Evolutionary conservation across 805 yeast genomes (phyloP).

Genomic region (Spathaspora girioi): DNA sequence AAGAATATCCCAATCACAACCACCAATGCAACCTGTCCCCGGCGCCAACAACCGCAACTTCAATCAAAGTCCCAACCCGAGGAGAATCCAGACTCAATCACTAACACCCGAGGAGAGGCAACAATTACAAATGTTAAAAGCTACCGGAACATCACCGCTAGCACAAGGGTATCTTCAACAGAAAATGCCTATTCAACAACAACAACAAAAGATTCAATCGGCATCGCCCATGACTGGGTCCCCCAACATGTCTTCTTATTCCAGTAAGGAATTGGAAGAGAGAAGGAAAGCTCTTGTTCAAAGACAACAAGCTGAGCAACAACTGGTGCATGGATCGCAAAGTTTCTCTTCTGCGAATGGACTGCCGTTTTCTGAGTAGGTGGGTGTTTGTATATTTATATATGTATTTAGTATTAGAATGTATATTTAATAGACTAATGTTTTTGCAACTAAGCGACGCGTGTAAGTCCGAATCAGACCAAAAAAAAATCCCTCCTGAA

Average conservation of each 20-base stretch:
- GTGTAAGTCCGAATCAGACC: neutral
- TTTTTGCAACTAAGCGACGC: neutral
- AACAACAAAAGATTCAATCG: slow-evolving; percentile 4
- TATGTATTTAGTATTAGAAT: neutral
- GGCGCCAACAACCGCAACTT: slow-evolving; percentile 11
- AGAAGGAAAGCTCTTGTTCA: neutral
- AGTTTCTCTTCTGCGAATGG: neutral
- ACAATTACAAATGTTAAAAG: slow-evolving; percentile 38
- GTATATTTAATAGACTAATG: too few species aligned
- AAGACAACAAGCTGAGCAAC: neutral
- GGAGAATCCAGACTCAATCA: slow-evolving; percentile 20
- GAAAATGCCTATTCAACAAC: neutral
- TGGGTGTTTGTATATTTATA: too few species aligned
- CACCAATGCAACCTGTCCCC: slow-evolving; percentile 2
- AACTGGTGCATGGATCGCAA: neutral
- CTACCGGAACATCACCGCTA: slow-evolving; percentile 23
- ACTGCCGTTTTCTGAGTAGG: slow-evolving; percentile 1
- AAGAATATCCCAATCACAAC: slow-evolving; percentile 2
- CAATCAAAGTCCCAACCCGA: slow-evolving; percentile 16
- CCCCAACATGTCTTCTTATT: slow-evolving; percentile 1
- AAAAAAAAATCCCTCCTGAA: neutral
- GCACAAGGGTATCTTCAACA: slow-evolving; percentile 1
- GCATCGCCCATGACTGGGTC: slow-evolving; percentile 7
- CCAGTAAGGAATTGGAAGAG: slow-evolving; percentile 1
- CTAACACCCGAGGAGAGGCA: slow-evolving; percentile 42